These are phyloP conservation scores for Linnemannia elongata DNA, from an alignment of 192 early-diverging fungal genomes.

Conservation along the genomic window DNA sequence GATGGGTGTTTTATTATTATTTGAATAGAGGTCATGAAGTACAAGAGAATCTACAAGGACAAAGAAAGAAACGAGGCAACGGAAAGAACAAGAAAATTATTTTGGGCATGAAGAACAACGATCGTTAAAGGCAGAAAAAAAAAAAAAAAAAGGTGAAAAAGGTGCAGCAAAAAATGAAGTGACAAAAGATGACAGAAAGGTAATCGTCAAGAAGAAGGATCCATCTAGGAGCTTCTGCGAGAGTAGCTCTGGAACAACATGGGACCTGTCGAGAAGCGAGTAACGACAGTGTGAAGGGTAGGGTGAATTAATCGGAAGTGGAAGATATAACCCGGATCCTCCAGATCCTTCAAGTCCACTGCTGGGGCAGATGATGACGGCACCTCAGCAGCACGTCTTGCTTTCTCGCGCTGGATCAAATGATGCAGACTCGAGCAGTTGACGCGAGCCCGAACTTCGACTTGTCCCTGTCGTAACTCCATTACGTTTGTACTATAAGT, in stretches of 20 bases:
- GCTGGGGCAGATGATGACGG: not conserved
- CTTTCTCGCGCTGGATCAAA: constrained; percentile 40
- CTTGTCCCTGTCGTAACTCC: constrained; percentile 24
- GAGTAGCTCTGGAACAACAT: constrained; percentile 40
- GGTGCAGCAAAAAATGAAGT: not conserved
- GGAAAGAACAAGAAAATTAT: not conserved
- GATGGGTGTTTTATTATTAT: too few species aligned
- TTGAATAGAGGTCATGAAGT: too few species aligned
- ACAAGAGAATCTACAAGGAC: not conserved
- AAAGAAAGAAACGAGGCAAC: not conserved
- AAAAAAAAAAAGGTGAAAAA: not conserved
- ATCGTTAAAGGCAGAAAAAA: not conserved
- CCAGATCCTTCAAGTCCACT: constrained; percentile 14
- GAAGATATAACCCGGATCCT: constrained; percentile 53
- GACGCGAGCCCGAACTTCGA: constrained; percentile 23
- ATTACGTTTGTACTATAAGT: constrained; percentile 13
- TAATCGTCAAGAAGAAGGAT: not conserved
- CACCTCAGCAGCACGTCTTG: not conserved
- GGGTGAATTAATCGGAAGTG: constrained; percentile 44
- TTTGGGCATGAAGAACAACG: not conserved
- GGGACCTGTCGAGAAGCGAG: constrained; percentile 13
- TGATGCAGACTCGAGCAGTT: constrained; percentile 49
- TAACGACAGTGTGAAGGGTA: constrained; percentile 21
- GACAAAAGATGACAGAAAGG: not conserved
- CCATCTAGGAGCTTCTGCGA: not conserved